phyloP scores from a whole-genome alignment of 176 grass and related monocot species.

The Carex littledalei region DNA sequence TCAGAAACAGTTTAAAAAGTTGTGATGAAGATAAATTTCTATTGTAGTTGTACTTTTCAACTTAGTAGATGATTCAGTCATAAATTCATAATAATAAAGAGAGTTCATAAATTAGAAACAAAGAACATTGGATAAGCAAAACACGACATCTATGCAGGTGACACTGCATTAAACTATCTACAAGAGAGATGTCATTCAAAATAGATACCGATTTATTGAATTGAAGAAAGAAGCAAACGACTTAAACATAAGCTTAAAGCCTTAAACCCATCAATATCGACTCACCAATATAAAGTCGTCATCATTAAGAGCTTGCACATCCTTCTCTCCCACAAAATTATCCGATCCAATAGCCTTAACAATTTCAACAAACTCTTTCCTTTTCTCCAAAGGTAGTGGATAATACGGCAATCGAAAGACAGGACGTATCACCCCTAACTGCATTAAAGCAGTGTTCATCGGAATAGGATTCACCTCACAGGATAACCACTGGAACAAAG shows the following conservation, averaged over 20 bases:
- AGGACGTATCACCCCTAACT: slow-evolving; percentile 57
- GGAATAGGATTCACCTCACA: slow-evolving; percentile 73
- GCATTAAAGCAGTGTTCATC: slow-evolving; percentile 75
- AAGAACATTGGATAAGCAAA: background rate
- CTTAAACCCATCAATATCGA: slow-evolving; percentile 5
- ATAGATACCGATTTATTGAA: background rate
- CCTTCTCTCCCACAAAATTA: slow-evolving; percentile 63
- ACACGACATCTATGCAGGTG: background rate
- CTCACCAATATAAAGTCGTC: slow-evolving; percentile 66
- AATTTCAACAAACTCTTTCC: slow-evolving; percentile 56
- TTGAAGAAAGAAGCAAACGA: background rate
- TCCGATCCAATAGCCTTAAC: slow-evolving; percentile 59
- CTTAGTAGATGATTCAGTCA: background rate
- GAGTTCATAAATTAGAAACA: background rate
- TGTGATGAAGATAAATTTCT: background rate
- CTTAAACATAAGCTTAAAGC: background rate
- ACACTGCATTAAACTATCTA: background rate
- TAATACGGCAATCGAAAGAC: slow-evolving; percentile 76
- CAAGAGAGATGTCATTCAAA: background rate
- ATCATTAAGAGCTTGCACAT: slow-evolving; percentile 56
- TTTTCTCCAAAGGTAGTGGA: slow-evolving; percentile 62
- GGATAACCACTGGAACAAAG: slow-evolving; percentile 75
- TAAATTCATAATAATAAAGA: background rate
- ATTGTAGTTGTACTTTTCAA: background rate
- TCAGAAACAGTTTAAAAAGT: background rate